Conservation (phyloP, 2,329 filamentous ascomycete species). For the Aspergillus sp. region DNA sequence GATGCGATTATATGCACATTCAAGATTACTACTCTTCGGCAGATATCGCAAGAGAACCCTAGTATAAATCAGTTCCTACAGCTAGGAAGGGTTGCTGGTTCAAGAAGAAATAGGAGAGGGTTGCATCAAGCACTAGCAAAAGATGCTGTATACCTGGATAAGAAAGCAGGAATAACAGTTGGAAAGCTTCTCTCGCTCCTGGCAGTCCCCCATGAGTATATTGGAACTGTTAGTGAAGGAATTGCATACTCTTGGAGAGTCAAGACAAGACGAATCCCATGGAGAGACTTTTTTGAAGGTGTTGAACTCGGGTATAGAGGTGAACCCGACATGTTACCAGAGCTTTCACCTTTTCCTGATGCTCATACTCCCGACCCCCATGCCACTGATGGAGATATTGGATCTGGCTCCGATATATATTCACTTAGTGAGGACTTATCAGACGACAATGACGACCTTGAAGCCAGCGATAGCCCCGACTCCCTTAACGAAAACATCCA, state of each 20-base stretch:
- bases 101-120: not conserved
- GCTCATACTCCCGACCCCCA: not conserved
- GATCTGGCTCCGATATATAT: not conserved
- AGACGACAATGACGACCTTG: not conserved
- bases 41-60: slow-evolving; percentile 12
- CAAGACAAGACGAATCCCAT: slow-evolving; percentile 9
- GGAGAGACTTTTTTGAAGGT: slow-evolving; percentile 16
- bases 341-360: not conserved
- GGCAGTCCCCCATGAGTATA: slow-evolving; percentile 23
- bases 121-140: slow-evolving; percentile 20
- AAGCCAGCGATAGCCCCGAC: not conserved
- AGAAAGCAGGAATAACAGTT: slow-evolving; percentile 18
- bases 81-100: slow-evolving; percentile 17
- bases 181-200: slow-evolving; percentile 24
- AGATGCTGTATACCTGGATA: slow-evolving; percentile 13
- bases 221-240: slow-evolving; percentile 20
- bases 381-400: not conserved
- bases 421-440: not conserved
- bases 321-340: not conserved
- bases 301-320: slow-evolving; percentile 12
- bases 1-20: slow-evolving; percentile 31
- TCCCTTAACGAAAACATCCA: not conserved
- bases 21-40: slow-evolving; percentile 22
- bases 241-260: slow-evolving; percentile 25
- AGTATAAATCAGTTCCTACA: slow-evolving; percentile 30